Percentiles rank a stretch among this genome's conserved stretches.
phyloP scores from a whole-genome alignment of 2,329 filamentous ascomycete species.

The Pleomassaria siparia region DNA sequence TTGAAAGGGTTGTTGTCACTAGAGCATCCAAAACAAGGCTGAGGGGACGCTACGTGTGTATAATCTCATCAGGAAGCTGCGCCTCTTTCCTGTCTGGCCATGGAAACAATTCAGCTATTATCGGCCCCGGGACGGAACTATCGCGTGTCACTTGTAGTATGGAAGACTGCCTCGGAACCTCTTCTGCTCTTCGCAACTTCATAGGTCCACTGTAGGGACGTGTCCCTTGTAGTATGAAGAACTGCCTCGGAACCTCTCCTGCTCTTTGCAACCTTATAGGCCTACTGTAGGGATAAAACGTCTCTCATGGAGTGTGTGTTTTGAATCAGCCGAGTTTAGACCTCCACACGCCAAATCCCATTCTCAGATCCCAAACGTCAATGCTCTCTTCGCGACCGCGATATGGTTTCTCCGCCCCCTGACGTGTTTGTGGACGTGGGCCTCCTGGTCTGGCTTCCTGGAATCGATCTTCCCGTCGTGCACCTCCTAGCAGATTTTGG shows the following conservation, averaged over 20 bases:
- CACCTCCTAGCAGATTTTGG: slow-evolving; percentile 11
- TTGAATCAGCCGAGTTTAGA: slow-evolving; percentile 31
- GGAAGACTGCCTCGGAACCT: slow-evolving; percentile 11
- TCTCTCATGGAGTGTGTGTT: slow-evolving; percentile 11
- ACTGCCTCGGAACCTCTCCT: slow-evolving; percentile 10
- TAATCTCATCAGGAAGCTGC: slow-evolving; percentile 11
- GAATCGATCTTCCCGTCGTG: slow-evolving; percentile 24
- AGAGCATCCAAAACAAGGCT: too few species aligned
- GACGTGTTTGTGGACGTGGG: slow-evolving; percentile 9
- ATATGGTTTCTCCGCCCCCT: slow-evolving; percentile 20
- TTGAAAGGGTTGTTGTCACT: too few species aligned
- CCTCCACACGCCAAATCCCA: slow-evolving; percentile 14
- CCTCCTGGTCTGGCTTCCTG: slow-evolving; percentile 12
- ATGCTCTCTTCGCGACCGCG: slow-evolving; percentile 23
- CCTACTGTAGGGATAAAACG: slow-evolving; percentile 6
- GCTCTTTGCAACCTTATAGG: slow-evolving; percentile 8
- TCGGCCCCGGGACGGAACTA: background rate
- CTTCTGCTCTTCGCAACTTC: background rate
- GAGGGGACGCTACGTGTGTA: too few species aligned
- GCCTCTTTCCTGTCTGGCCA: slow-evolving; percentile 12
- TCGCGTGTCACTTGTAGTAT: background rate
- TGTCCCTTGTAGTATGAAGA: slow-evolving; percentile 1
- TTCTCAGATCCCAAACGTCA: slow-evolving; percentile 34
- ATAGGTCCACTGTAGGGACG: slow-evolving; percentile 9
- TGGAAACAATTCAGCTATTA: slow-evolving; percentile 2